Evolutionary conservation across 129 eudicot species (phyloP).

Genomic region (Flaveria brownii): DNA sequence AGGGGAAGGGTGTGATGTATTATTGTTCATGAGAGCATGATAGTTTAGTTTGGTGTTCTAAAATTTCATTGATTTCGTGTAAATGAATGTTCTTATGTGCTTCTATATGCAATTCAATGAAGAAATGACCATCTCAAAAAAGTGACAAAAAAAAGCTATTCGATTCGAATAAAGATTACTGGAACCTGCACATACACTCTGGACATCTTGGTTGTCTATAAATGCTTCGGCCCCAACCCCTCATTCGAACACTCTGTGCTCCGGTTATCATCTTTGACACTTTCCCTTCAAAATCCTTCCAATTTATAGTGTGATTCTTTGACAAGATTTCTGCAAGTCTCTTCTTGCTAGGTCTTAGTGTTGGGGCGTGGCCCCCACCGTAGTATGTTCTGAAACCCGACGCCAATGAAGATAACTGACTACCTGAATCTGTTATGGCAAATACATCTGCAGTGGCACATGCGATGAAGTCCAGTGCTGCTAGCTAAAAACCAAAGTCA

Average conservation of each 20-base stretch:
- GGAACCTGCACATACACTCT: constrained; percentile 83
- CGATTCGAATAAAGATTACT: constrained; percentile 3
- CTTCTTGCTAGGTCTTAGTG: constrained; percentile 71
- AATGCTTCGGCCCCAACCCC: constrained; percentile 66
- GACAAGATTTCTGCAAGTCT: constrained; percentile 71
- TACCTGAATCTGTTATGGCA: constrained; percentile 93
- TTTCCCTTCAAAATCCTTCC: constrained; percentile 59
- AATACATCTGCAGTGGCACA: constrained; percentile 87
- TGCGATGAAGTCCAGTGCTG: constrained; percentile 89
- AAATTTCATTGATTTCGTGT: constrained; percentile 52
- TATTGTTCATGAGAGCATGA: constrained; percentile 42
- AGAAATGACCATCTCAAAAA: not conserved
- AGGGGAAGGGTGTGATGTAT: not conserved
- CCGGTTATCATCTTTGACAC: constrained; percentile 76
- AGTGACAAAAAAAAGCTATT: not conserved
- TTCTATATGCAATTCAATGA: constrained; percentile 16
- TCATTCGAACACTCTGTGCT: constrained; percentile 54
- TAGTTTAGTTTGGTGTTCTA: constrained; percentile 40
- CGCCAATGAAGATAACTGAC: constrained; percentile 81
- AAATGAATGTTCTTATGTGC: constrained; percentile 24
- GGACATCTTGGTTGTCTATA: constrained; percentile 84
- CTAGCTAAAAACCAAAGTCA: constrained; percentile 56
- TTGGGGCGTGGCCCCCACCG: constrained; percentile 80
- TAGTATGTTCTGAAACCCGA: constrained; percentile 82
- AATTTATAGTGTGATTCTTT: constrained; percentile 51